Evolutionary conservation across 2,329 filamentous ascomycete genomes (phyloP).

Genomic region (Alternaria viburni): DNA sequence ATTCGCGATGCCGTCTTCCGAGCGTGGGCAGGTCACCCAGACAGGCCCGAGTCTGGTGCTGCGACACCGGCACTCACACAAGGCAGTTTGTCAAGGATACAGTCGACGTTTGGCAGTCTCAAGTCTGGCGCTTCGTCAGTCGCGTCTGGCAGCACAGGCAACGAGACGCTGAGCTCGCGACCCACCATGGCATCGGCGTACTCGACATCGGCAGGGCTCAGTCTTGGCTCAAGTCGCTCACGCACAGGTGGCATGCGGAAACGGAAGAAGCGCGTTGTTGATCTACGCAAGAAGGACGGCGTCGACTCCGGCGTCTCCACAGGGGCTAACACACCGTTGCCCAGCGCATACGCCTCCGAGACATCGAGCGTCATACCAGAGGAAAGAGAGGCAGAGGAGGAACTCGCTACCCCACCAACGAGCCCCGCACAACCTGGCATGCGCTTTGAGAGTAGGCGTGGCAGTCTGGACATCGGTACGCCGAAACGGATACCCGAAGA

Average conservation of each 20-base stretch:
- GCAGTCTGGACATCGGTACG: conserved; percentile 32
- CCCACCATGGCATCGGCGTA: conserved; percentile 67
- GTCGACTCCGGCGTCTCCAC: conserved; percentile 59
- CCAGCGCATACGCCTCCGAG: conserved; percentile 64
- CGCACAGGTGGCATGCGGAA: conserved; percentile 71
- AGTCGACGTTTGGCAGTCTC: conserved; percentile 55
- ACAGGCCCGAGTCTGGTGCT: conserved; percentile 66
- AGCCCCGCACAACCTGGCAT: conserved; percentile 32
- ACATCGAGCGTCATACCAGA: conserved; percentile 55
- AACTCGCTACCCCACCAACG: conserved; percentile 40
- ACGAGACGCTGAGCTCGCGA: conserved; percentile 62
- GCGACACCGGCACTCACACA: conserved; percentile 51
- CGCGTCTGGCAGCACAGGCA: conserved; percentile 55
- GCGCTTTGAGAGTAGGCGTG: conserved; percentile 32
- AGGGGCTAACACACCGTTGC: conserved; percentile 55
- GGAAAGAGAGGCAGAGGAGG: conserved; percentile 41
- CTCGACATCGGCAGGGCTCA: conserved; percentile 66
- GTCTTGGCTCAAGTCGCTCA: conserved; percentile 65
- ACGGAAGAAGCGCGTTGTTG: conserved; percentile 84
- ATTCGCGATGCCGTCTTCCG: conserved; percentile 90
- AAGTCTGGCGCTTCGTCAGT: conserved; percentile 51
- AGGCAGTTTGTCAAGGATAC: conserved; percentile 54
- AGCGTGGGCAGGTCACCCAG: conserved; percentile 83
- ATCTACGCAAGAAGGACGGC: conserved; percentile 69
- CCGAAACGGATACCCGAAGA: conserved; percentile 31